Base-by-base conservation (phyloP, 352 stramenopile species). In the Globisporangium paddicum region DNA sequence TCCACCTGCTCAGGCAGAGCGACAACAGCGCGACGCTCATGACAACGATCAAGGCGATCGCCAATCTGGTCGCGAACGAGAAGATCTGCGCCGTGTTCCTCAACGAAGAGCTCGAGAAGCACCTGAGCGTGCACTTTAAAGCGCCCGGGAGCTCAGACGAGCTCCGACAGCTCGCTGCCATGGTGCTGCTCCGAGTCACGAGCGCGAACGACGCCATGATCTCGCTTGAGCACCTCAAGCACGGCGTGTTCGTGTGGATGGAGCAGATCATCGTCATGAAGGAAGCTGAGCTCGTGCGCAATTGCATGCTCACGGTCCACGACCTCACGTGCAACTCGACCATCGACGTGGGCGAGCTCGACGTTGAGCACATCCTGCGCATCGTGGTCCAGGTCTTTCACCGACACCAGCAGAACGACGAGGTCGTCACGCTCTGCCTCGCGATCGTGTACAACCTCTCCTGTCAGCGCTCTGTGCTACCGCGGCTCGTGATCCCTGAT, bases 231-330 rank as follows among this genome's bases (percentile, higher is more conserved):
- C 75, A 72, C 52, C 52, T 87, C 5, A 86, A 82, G 44, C 60
- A 73, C 37, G 77, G 74, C 14, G 79, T 87, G 45, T 79, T 90
- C 10, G 66, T 86, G 4, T 90, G 81, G 81, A 89, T 89, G 81
- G 78, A 90, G 55, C 76, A 90, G 62, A 90, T 90, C 57, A 87
- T 89, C 44, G 62, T 71, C 42, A 90, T 90, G 76, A 79, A 87
- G 34, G 75, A 90, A 26, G 67, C 77, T 23, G 66, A 72, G 5
- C 76, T 90, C n/a, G 80, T 93, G 21, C 77, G 78, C 35, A 93
- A 89, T 58, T 90, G 80, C 49, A 77, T 93, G 66, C 68, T 93
- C 37, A 87, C 82, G 7, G 79, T 90, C 25, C 77, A 89, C 45
- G 77, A 90, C 19, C 63, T 90, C 46, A 89, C 81, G 28, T 79